phyloP scores from a whole-genome alignment of 179 eudicot species.

The Heliamphora pulchella region DNA sequence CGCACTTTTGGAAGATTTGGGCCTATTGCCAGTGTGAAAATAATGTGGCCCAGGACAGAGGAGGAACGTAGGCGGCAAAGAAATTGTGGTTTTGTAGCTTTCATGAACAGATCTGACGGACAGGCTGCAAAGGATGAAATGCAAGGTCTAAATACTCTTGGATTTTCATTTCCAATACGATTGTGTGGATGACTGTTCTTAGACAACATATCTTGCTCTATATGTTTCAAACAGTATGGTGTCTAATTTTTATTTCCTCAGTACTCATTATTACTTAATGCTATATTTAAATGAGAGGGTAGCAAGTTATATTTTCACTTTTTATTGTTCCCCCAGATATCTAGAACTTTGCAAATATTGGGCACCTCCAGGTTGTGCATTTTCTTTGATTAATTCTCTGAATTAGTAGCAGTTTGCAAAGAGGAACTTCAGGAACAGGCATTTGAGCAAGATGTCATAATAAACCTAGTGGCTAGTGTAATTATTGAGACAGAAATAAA shows the following conservation, averaged over 20 bases:
- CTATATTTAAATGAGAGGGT: too few relatives aligned
- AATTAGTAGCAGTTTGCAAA: neutral
- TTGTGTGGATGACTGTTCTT: neutral
- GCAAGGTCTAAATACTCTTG: conserved; percentile 55
- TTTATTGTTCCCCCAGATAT: neutral
- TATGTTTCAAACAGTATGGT: conserved; percentile 1
- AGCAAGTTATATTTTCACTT: neutral
- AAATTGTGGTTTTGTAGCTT: conserved; percentile 98
- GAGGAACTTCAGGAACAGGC: neutral
- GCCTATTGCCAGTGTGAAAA: conserved; percentile 97
- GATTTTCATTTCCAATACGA: neutral
- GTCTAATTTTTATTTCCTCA: neutral
- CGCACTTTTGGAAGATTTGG: conserved; percentile 98
- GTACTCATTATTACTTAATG: too few relatives aligned
- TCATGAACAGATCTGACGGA: conserved; percentile 93
- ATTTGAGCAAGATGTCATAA: neutral
- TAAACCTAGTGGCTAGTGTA: neutral
- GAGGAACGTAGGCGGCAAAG: conserved; percentile 91
- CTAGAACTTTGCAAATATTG: neutral
- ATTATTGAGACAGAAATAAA: neutral
- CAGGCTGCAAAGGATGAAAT: conserved; percentile 99
- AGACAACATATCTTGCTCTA: neutral
- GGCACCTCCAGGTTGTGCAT: too few relatives aligned
- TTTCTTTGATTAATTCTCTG: neutral
- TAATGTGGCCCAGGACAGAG: conserved; percentile 99